Evolutionary conservation across 1,284 basidiomycete species (phyloP).

Genomic region (Phellopilus nigrolimitatus): DNA sequence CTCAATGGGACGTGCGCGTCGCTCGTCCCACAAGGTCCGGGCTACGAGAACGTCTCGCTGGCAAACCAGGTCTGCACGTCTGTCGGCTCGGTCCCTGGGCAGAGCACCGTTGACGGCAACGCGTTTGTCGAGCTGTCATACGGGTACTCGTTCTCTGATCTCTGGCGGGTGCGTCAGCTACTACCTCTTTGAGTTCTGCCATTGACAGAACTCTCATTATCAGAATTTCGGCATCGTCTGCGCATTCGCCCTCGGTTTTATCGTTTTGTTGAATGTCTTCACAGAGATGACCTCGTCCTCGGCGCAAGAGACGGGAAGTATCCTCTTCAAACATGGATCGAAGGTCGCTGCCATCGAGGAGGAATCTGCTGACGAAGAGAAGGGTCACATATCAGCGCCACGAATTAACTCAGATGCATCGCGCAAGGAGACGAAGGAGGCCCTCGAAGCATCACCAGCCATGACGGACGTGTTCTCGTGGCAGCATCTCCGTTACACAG

Average conservation of each 20-base stretch:
- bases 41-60: slow-evolving; percentile 39
- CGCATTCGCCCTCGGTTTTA: slow-evolving; percentile 46
- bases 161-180: slow-evolving; percentile 52
- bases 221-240: slow-evolving; percentile 53
- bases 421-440: slow-evolving; percentile 19
- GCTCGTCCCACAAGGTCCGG: slow-evolving; percentile 43
- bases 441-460: slow-evolving; percentile 23
- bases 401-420: not conserved
- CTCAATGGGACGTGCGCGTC: slow-evolving; percentile 37
- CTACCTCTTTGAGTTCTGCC: slow-evolving; percentile 28
- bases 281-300: slow-evolving; percentile 41
- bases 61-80: slow-evolving; percentile 27
- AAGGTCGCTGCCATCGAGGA: slow-evolving; percentile 20
- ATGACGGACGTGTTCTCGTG: slow-evolving; percentile 56
- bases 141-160: slow-evolving; percentile 44
- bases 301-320: slow-evolving; percentile 30
- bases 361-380: slow-evolving; percentile 29
- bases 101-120: slow-evolving; percentile 26
- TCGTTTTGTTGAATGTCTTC: slow-evolving; percentile 45
- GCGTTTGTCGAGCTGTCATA: slow-evolving; percentile 37
- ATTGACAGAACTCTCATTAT: no score
- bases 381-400: slow-evolving; percentile 15
- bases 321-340: slow-evolving; percentile 36
- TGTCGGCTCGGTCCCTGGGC: slow-evolving; percentile 24
- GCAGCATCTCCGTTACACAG: slow-evolving; percentile 57